Percentiles rank a stretch among this genome's conserved stretches.
These are phyloP conservation scores for Stylosanthes scabra DNA, from an alignment of 331 rosid genomes.

Conservation along the genomic window DNA sequence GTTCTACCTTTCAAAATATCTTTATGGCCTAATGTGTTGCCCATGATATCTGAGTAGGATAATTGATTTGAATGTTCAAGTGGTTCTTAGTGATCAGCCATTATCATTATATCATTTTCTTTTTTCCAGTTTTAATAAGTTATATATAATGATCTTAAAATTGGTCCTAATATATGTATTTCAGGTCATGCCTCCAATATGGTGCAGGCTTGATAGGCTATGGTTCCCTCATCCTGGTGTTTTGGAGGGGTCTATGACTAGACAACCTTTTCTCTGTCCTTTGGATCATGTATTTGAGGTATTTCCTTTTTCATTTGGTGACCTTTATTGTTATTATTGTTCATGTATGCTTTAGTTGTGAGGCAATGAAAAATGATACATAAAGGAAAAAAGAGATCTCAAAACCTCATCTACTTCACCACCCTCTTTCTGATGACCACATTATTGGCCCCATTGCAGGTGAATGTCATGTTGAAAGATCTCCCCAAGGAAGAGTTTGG, in stretches of 20 bases:
- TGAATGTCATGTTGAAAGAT: conserved; percentile 79
- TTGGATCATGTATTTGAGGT: conserved; percentile 99
- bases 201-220: conserved; percentile 97
- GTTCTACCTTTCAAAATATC: no score
- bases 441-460: conserved; percentile 49
- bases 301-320: conserved; percentile 39
- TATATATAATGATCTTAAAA: conserved; percentile 40
- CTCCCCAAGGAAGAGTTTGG: conserved; percentile 85
- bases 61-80: conserved; percentile 6
- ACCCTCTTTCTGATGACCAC: not conserved
- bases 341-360: conserved; percentile 1
- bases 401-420: not conserved
- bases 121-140: conserved; percentile 17
- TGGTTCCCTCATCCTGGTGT: conserved; percentile 98
- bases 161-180: conserved; percentile 34
- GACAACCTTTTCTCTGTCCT: conserved; percentile 97
- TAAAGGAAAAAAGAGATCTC: not conserved
- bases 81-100: conserved; percentile 12
- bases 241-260: conserved; percentile 85
- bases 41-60: not conserved
- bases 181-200: conserved; percentile 98
- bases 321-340: conserved; percentile 9
- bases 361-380: not conserved
- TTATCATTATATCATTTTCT: not conserved
- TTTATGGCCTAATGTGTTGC: no score